These are phyloP conservation scores for Poa annua DNA, from an alignment of 176 grass and related monocot genomes.

Conservation along the genomic window DNA sequence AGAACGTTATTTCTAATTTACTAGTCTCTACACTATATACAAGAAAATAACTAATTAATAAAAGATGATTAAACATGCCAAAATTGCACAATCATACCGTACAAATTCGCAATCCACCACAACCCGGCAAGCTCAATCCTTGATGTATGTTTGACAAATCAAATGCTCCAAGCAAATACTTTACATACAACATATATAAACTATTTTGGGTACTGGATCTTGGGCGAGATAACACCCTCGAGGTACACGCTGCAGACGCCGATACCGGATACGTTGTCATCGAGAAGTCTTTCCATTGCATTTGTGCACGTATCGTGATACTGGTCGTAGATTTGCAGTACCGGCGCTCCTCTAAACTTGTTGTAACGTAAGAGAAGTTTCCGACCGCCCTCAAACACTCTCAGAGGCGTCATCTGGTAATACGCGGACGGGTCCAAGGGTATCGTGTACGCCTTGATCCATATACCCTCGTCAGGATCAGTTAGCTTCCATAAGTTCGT, in stretches of 20 bases:
- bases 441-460: neutral
- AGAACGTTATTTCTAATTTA: too few species aligned
- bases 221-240: neutral
- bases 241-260: neutral
- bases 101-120: too few species aligned
- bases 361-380: neutral
- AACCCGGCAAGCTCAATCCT: neutral
- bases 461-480: neutral
- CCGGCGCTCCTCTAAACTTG: too few species aligned
- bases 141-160: too few species aligned
- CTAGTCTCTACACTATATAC: too few species aligned
- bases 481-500: neutral
- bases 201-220: neutral
- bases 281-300: neutral
- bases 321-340: neutral
- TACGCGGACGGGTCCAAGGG: neutral
- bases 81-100: too few species aligned
- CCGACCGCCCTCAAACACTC: neutral
- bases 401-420: neutral
- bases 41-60: too few species aligned
- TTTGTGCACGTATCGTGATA: neutral
- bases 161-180: neutral
- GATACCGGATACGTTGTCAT: neutral
- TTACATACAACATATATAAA: neutral
- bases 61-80: too few species aligned